phyloP scores from a whole-genome alignment of 352 stramenopile genomes.

The Phytophthora megakarya region DNA sequence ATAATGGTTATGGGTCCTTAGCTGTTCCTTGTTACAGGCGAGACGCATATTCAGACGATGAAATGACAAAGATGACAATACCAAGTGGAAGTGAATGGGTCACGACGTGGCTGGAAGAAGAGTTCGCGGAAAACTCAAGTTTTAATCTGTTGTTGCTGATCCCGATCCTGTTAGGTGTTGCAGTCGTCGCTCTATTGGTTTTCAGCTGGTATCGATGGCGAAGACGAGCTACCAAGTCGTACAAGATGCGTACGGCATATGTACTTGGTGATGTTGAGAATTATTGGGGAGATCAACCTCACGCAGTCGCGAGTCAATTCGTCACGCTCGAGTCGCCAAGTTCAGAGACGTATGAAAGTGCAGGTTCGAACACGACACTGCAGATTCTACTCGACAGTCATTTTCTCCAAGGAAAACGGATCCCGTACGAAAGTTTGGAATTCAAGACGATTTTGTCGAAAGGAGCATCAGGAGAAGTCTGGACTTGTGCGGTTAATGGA shows the following conservation, averaged over 20 bases:
- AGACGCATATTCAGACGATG: slow-evolving; percentile 2
- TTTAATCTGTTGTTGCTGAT: slow-evolving; percentile 4
- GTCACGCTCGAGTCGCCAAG: neutral
- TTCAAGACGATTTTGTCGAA: slow-evolving; percentile 29
- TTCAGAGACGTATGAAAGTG: slow-evolving; percentile 14
- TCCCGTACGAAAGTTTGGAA: slow-evolving; percentile 26
- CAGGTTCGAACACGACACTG: slow-evolving; percentile 24
- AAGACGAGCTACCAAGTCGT: neutral
- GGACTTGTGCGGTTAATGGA: slow-evolving; percentile 46
- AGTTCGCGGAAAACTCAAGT: neutral
- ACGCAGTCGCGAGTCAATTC: slow-evolving; percentile 14
- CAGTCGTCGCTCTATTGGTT: neutral
- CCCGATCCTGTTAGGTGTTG: slow-evolving; percentile 15
- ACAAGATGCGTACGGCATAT: neutral
- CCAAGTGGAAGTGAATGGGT: slow-evolving; percentile 16
- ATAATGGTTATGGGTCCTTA: slow-evolving; percentile 26
- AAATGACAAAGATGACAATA: slow-evolving; percentile 11
- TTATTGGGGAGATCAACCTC: slow-evolving; percentile 8
- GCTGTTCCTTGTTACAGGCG: slow-evolving; percentile 23
- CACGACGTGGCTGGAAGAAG: neutral
- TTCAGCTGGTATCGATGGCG: neutral
- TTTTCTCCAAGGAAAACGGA: slow-evolving; percentile 25
- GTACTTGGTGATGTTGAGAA: neutral
- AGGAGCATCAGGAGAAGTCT: slow-evolving; percentile 50
- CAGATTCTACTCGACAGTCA: slow-evolving; percentile 21